A percentile compares a stretch with the other conserved stretches of the same genome.
Conservation (phyloP, 2,329 filamentous ascomycete genomes). For the Escovopsis weberi region DNA sequence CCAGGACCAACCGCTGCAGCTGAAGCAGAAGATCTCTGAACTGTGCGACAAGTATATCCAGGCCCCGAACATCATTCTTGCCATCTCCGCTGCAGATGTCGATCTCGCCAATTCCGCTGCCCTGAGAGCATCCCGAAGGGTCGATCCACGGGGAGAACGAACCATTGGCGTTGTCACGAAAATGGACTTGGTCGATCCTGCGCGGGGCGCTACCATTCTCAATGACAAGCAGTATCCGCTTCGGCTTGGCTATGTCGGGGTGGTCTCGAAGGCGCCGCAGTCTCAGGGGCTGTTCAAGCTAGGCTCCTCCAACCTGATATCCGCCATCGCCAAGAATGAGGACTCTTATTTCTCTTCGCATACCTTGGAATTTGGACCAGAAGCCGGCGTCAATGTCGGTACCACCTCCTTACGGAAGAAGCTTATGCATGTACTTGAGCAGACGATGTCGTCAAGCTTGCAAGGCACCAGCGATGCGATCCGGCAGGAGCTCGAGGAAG, state of each 20-base stretch:
- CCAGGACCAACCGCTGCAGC: slow-evolving; percentile 73
- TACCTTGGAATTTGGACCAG: slow-evolving; percentile 61
- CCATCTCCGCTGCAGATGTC: slow-evolving; percentile 94
- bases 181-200: slow-evolving; percentile 89
- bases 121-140: slow-evolving; percentile 72
- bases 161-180: slow-evolving; percentile 99
- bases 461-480: slow-evolving; percentile 86
- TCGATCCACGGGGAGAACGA: slow-evolving; percentile 85
- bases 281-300: slow-evolving; percentile 67
- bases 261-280: slow-evolving; percentile 69
- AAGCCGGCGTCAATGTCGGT: slow-evolving; percentile 61
- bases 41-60: slow-evolving; percentile 98
- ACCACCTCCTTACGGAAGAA: slow-evolving; percentile 84
- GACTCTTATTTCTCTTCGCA: slow-evolving; percentile 75
- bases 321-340: slow-evolving; percentile 77
- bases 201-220: slow-evolving; percentile 63
- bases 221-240: slow-evolving; percentile 87
- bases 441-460: slow-evolving; percentile 89
- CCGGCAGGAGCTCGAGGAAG: slow-evolving; percentile 86
- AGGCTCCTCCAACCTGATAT: slow-evolving; percentile 64
- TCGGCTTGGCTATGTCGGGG: slow-evolving; percentile 89
- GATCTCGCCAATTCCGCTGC: slow-evolving; percentile 95
- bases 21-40: slow-evolving; percentile 92
- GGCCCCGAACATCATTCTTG: slow-evolving; percentile 86
- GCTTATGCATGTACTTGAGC: slow-evolving; percentile 90